phyloP scores from a whole-genome alignment of 495 filamentous ascomycete genomes.

The Aspergillus bertholletiae region DNA sequence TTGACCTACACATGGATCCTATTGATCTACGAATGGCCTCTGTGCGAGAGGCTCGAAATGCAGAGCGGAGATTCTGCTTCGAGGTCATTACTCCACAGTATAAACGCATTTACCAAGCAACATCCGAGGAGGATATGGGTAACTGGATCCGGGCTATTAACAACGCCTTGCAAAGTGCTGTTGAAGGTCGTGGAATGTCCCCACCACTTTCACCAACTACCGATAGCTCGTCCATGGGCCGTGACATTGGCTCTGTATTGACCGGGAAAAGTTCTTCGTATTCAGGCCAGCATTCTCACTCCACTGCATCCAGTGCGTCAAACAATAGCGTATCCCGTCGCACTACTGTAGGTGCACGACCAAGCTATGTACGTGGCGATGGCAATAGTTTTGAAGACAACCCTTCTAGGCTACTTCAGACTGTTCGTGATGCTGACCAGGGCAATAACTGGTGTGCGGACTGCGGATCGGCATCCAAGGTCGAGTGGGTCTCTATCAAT shows the following conservation, averaged over 20 bases:
- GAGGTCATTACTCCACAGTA: constrained; percentile 97
- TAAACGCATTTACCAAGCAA: constrained; percentile 96
- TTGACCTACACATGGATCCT: constrained; percentile 96
- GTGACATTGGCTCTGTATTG: constrained; percentile 86
- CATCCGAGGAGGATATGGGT: constrained; percentile 96
- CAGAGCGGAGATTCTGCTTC: constrained; percentile 95
- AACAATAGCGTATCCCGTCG: constrained; percentile 64
- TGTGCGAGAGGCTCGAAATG: constrained; percentile 89
- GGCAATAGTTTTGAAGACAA: constrained; percentile 75
- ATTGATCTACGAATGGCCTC: constrained; percentile 97
- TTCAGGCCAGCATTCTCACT: constrained; percentile 55
- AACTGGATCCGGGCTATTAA: constrained; percentile 97
- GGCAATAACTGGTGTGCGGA: constrained; percentile 95
- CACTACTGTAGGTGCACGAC: constrained; percentile 85
- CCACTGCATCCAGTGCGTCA: constrained; percentile 28
- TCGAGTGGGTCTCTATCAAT: constrained; percentile 99
- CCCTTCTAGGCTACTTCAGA: constrained; percentile 78
- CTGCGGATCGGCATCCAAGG: constrained; percentile 84
- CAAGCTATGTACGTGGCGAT: constrained; percentile 63
- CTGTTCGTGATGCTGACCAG: constrained; percentile 84
- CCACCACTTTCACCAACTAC: constrained; percentile 37
- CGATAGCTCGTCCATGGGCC: constrained; percentile 55
- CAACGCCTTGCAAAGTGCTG: constrained; percentile 92
- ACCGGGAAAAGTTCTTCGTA: constrained; percentile 89
- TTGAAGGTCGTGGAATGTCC: constrained; percentile 69